Conservation (phyloP, 2,329 filamentous ascomycete genomes). For the Zelopaecilomyces penicillatus region DNA sequence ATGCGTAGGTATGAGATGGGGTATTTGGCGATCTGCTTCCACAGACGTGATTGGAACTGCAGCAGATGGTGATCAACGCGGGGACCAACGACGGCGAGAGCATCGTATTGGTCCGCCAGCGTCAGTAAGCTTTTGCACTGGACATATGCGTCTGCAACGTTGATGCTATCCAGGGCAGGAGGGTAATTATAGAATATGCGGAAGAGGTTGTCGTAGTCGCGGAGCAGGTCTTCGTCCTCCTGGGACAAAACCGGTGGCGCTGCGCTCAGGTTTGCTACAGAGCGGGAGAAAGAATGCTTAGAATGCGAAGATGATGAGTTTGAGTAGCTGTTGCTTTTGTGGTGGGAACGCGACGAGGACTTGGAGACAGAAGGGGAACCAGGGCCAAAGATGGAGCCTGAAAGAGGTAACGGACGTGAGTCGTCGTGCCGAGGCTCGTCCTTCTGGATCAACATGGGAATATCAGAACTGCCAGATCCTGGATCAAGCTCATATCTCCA, state of each 20-base stretch:
- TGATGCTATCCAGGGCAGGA: constrained; percentile 71
- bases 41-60: constrained; percentile 81
- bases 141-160: constrained; percentile 86
- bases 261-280: constrained; percentile 68
- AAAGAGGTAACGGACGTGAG: constrained; percentile 4
- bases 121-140: constrained; percentile 86
- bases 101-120: constrained; percentile 92
- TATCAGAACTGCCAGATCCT: constrained; percentile 61
- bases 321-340: constrained; percentile 34
- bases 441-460: constrained; percentile 82
- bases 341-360: constrained; percentile 33
- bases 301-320: constrained; percentile 39
- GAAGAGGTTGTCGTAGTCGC: constrained; percentile 93
- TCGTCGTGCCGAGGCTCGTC: constrained; percentile 32
- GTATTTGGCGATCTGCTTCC: constrained; percentile 96
- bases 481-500: constrained; percentile 88
- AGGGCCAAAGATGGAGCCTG: constrained; percentile 25
- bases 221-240: constrained; percentile 66
- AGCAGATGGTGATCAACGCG: constrained; percentile 89
- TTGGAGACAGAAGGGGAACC: constrained; percentile 28
- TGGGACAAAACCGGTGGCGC: constrained; percentile 38
- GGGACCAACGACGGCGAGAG: constrained; percentile 76
- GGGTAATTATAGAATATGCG: constrained; percentile 93
- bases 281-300: constrained; percentile 65
- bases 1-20: constrained; percentile 86